These are phyloP conservation scores for Ascochyta koolunga DNA, from an alignment of 2,329 filamentous ascomycete species.

Conservation along the genomic window DNA sequence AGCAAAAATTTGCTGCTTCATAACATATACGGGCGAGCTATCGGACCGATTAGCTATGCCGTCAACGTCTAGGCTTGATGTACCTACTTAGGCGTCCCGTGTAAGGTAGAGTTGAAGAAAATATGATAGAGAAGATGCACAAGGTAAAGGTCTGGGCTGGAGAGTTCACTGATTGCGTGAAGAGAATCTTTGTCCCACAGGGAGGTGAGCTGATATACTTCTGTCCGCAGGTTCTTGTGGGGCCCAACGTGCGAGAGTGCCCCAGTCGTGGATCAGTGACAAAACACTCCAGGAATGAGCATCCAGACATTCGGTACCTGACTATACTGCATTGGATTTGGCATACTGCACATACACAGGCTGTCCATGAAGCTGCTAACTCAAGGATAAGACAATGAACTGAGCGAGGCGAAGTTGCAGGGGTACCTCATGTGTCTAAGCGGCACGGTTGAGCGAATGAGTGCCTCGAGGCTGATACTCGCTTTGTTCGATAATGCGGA, in stretches of 20 bases:
- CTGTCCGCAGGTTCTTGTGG: constrained; percentile 3
- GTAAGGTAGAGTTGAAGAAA: neutral
- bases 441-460: constrained; percentile 19
- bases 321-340: constrained; percentile 16
- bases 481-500: constrained; percentile 20
- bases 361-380: constrained; percentile 14
- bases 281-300: constrained; percentile 5
- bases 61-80: neutral
- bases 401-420: constrained; percentile 21
- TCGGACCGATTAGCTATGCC: constrained; percentile 9
- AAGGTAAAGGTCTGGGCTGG: neutral
- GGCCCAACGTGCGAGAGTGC: constrained; percentile 17
- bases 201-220: constrained; percentile 15
- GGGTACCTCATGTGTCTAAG: constrained; percentile 12
- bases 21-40: constrained; percentile 4
- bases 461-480: constrained; percentile 7
- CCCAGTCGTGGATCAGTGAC: constrained; percentile 17
- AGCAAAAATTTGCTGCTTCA: constrained; percentile 17
- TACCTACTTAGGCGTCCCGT: constrained; percentile 6
- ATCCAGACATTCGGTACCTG: constrained; percentile 26
- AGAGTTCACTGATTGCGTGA: neutral
- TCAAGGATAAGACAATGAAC: constrained; percentile 23
- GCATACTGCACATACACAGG: constrained; percentile 20
- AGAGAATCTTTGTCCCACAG: neutral
- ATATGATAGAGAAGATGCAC: neutral